Conservation (phyloP, 768 basidiomycete genomes). For the Trametes cingulata region DNA sequence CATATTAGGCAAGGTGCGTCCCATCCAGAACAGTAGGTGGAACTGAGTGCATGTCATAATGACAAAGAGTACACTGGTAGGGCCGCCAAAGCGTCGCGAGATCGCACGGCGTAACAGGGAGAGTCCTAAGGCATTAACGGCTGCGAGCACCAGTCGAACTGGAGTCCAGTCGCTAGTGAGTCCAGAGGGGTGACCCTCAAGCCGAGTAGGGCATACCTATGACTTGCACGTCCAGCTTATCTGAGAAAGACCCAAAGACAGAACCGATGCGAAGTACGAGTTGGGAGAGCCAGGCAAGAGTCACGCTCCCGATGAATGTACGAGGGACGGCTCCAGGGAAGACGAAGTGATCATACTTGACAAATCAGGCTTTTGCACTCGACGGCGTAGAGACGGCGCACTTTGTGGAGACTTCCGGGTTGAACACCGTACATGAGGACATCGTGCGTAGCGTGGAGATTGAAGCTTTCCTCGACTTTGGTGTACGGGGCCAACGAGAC, state of each 20-base stretch:
- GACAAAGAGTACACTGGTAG: slow-evolving; percentile 57
- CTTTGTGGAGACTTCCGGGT: slow-evolving; percentile 44
- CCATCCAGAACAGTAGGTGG: slow-evolving; percentile 92
- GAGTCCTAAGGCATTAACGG: slow-evolving; percentile 62
- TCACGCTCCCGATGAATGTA: slow-evolving; percentile 77
- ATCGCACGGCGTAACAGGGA: slow-evolving; percentile 65
- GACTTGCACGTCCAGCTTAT: slow-evolving; percentile 72
- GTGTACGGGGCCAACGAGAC: slow-evolving; percentile 83
- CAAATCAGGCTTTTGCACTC: not conserved
- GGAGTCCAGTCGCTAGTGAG: not conserved
- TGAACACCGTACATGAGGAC: slow-evolving; percentile 72
- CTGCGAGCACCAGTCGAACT: slow-evolving; percentile 79
- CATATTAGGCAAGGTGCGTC: slow-evolving; percentile 93
- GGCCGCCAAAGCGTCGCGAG: slow-evolving; percentile 60
- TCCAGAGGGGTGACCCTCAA: not conserved
- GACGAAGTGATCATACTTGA: slow-evolving; percentile 84
- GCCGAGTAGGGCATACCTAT: slow-evolving; percentile 47
- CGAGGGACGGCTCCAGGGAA: slow-evolving; percentile 91
- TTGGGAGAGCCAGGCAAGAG: slow-evolving; percentile 59
- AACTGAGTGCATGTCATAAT: slow-evolving; percentile 83
- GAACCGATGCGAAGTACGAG: slow-evolving; percentile 49
- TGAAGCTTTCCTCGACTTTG: slow-evolving; percentile 98
- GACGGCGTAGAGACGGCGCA: slow-evolving; percentile 35
- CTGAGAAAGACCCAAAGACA: slow-evolving; percentile 42
- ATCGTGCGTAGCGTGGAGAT: slow-evolving; percentile 89